These are phyloP conservation scores for Fraxinus quadrangulata DNA, from an alignment of 257 asterid species.

Conservation along the genomic window DNA sequence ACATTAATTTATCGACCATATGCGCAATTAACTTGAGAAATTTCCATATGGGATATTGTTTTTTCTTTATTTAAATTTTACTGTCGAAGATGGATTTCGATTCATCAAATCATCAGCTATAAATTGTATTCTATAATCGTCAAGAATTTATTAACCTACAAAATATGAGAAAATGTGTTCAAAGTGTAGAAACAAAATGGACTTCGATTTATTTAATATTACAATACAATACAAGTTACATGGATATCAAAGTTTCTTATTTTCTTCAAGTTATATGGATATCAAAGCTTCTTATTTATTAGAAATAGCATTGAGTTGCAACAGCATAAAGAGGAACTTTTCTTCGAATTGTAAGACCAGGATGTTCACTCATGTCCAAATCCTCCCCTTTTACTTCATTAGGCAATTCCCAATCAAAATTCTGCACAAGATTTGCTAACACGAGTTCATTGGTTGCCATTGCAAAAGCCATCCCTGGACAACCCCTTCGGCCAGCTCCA, in stretches of 20 bases:
- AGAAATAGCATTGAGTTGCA: conserved; percentile 7
- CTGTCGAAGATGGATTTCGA: background rate
- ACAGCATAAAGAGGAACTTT: conserved; percentile 32
- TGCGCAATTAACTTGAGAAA: background rate
- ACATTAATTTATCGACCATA: background rate
- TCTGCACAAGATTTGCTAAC: conserved; percentile 32
- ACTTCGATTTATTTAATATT: background rate
- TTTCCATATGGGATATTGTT: background rate
- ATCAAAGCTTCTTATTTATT: background rate
- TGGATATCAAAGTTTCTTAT: too few relatives aligned
- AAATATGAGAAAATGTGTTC: too few relatives aligned
- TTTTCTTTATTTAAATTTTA: too few relatives aligned
- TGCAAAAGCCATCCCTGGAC: conserved; percentile 32
- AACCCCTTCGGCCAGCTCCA: conserved; percentile 35
- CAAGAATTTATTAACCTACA: background rate
- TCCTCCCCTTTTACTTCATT: conserved; percentile 22
- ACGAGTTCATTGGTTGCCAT: conserved; percentile 10
- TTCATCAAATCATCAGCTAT: background rate
- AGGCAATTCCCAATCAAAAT: conserved; percentile 40
- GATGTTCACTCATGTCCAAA: conserved; percentile 35
- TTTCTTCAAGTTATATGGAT: background rate
- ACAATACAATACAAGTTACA: background rate
- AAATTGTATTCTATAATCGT: background rate
- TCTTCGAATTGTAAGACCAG: conserved; percentile 22
- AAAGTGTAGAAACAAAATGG: too few relatives aligned